These are phyloP conservation scores for Claviceps sp. DNA, from an alignment of 2,329 filamentous ascomycete genomes.

Conservation along the genomic window DNA sequence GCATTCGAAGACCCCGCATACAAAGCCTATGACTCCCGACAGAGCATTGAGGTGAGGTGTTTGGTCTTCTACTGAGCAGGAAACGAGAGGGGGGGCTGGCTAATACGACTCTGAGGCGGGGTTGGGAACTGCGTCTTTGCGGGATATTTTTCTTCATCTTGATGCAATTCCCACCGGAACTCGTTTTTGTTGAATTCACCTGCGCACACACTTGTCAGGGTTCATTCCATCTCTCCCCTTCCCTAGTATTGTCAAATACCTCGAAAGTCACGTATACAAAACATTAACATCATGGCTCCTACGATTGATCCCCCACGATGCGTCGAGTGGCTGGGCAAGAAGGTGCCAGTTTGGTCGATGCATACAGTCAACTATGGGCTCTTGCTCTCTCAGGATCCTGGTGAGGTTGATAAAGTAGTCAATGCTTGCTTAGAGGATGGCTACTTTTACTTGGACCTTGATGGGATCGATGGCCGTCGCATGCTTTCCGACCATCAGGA, in stretches of 20 bases:
- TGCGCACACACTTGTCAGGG: no score
- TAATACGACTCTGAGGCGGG: not conserved
- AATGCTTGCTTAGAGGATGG: slow-evolving; percentile 35
- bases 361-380: slow-evolving; percentile 37
- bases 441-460: slow-evolving; percentile 42
- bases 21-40: slow-evolving; percentile 39
- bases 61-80: slow-evolving; percentile 42
- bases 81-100: not conserved
- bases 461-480: slow-evolving; percentile 37
- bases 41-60: slow-evolving; percentile 53
- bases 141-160: not conserved
- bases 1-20: slow-evolving; percentile 39
- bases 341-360: slow-evolving; percentile 37
- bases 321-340: slow-evolving; percentile 34
- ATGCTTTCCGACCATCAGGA: slow-evolving; percentile 39
- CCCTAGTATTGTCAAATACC: no score
- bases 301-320: slow-evolving; percentile 27
- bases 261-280: not conserved
- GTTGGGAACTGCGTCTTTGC: not conserved
- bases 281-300: slow-evolving; percentile 24
- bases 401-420: slow-evolving; percentile 37
- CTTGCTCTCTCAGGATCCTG: slow-evolving; percentile 39
- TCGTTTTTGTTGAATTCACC: no score
- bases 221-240: no score
- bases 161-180: no score